phyloP scores from a whole-genome alignment of 257 asterid genomes.

The Ajuga chamaepitys region DNA sequence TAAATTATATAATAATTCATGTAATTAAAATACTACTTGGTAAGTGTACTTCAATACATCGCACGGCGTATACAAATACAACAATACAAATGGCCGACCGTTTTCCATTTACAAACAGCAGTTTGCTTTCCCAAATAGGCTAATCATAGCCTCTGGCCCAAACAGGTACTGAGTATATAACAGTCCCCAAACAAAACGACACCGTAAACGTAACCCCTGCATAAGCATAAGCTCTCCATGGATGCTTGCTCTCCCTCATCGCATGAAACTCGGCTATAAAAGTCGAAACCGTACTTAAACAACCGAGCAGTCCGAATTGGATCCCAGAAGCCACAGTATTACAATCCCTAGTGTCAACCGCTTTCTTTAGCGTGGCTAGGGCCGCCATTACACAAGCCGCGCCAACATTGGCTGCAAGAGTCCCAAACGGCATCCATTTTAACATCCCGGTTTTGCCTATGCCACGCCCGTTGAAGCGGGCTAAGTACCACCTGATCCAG shows the following conservation, averaged over 20 bases:
- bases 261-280: constrained; percentile 75
- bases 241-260: constrained; percentile 54
- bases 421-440: constrained; percentile 90
- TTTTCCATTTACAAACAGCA: too few relatives aligned
- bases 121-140: too few relatives aligned
- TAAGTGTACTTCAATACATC: too few relatives aligned
- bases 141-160: constrained; percentile 43
- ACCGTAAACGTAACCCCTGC: constrained; percentile 33
- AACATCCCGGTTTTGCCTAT: constrained; percentile 38
- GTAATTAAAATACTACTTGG: too few relatives aligned
- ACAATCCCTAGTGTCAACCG: constrained; percentile 33
- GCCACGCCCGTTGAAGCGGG: constrained; percentile 79
- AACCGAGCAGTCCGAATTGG: constrained; percentile 82
- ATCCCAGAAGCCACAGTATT: constrained; percentile 51
- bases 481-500: constrained; percentile 78
- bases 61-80: too few relatives aligned
- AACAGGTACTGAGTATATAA: constrained; percentile 58
- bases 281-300: constrained; percentile 79
- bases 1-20: too few relatives aligned
- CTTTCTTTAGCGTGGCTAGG: constrained; percentile 55
- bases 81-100: too few relatives aligned
- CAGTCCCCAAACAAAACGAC: constrained; percentile 56
- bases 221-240: constrained; percentile 69
- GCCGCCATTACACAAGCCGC: constrained; percentile 96
- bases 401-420: constrained; percentile 77